phyloP scores from a whole-genome alignment of 306 rosid genomes.

The Styphnolobium japonicum region DNA sequence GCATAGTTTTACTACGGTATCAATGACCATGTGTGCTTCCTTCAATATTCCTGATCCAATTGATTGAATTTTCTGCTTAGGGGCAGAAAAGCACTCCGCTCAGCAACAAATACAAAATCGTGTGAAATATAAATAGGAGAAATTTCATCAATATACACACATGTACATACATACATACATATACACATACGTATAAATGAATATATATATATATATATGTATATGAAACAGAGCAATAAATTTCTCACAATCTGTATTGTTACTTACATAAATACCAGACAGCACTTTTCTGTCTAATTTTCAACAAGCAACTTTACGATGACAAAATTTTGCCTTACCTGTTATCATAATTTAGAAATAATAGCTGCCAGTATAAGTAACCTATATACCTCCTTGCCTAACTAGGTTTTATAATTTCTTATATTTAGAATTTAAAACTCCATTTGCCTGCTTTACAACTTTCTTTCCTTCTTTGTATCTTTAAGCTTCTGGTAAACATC shows the following conservation, averaged over 20 bases:
- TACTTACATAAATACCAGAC: background rate
- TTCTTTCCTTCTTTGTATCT: background rate
- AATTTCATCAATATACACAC: background rate
- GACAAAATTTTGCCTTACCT: background rate
- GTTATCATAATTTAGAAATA: background rate
- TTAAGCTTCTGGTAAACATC: background rate
- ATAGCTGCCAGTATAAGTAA: background rate
- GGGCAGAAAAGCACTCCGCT: slow-evolving; percentile 5
- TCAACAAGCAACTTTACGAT: background rate
- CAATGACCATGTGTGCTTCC: slow-evolving; percentile 53
- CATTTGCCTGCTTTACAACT: background rate
- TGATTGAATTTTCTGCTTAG: slow-evolving; percentile 57
- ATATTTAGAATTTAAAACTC: background rate
- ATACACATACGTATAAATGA: no score
- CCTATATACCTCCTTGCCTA: background rate
- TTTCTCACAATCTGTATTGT: background rate
- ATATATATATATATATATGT: no score
- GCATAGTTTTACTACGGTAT: slow-evolving; percentile 62
- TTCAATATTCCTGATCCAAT: slow-evolving; percentile 60
- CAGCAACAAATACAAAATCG: slow-evolving; percentile 4
- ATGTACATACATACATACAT: no score
- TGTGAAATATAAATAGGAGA: slow-evolving; percentile 1
- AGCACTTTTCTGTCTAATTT: background rate
- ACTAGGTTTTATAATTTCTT: background rate
- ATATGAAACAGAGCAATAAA: no score